Evolutionary conservation across 2,329 filamentous ascomycete species (phyloP).

Genomic region (Ilyonectria destructans): DNA sequence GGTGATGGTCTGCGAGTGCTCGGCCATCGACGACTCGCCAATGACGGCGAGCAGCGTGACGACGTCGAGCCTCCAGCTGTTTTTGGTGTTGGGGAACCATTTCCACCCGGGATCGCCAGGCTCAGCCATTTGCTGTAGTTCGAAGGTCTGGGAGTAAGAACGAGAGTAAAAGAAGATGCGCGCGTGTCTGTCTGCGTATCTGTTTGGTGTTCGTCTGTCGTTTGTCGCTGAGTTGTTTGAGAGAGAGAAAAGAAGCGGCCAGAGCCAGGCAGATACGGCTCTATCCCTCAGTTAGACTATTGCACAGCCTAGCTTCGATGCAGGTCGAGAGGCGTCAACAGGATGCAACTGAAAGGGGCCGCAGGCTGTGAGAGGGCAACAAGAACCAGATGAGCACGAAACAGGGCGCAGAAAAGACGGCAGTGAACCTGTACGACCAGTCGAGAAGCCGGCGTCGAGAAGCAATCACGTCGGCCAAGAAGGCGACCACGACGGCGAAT

Average conservation of each 20-base stretch:
- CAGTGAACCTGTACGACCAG: not conserved
- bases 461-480: not conserved
- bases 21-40: slow-evolving; percentile 72
- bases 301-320: slow-evolving; percentile 21
- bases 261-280: slow-evolving; percentile 24
- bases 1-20: slow-evolving; percentile 72
- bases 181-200: not conserved
- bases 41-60: slow-evolving; percentile 76
- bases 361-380: not conserved
- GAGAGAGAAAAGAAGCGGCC: slow-evolving; percentile 15
- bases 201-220: not conserved
- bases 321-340: not conserved
- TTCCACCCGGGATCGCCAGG: slow-evolving; percentile 50
- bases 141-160: not conserved
- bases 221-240: not conserved
- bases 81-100: slow-evolving; percentile 63
- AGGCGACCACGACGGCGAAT: not conserved
- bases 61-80: slow-evolving; percentile 72
- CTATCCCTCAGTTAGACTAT: not conserved
- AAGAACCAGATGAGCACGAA: not conserved
- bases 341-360: not conserved
- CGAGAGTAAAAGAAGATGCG: not conserved
- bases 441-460: not conserved
- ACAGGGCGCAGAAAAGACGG: not conserved
- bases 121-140: slow-evolving; percentile 44